These are phyloP conservation scores for Polyplosphaeria fusca DNA, from an alignment of 495 filamentous ascomycete genomes.

Conservation along the genomic window DNA sequence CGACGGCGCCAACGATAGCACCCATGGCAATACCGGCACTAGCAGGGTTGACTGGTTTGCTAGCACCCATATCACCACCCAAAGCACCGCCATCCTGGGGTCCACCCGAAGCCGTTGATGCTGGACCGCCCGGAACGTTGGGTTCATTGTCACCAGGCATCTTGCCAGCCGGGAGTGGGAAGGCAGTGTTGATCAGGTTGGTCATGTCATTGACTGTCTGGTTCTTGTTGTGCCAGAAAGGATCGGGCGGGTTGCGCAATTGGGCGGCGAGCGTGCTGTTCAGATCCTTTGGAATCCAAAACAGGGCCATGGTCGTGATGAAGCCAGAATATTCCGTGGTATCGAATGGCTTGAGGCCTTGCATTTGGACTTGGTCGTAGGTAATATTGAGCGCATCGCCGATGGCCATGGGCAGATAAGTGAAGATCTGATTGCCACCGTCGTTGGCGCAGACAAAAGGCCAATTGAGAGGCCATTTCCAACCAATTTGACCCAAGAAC, in stretches of 20 bases:
- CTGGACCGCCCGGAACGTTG: conserved; percentile 36
- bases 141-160: conserved; percentile 42
- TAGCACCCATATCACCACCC: conserved; percentile 48
- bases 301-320: conserved; percentile 76
- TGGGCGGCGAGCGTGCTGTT: conserved; percentile 60
- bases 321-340: conserved; percentile 67
- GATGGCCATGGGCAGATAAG: conserved; percentile 71
- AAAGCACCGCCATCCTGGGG: conserved; percentile 46
- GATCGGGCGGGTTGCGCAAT: conserved; percentile 63
- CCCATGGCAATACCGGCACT: conserved; percentile 82
- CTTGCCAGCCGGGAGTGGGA: conserved; percentile 68
- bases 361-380: conserved; percentile 57
- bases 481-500: conserved; percentile 77
- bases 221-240: conserved; percentile 68
- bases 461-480: conserved; percentile 76
- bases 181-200: conserved; percentile 74
- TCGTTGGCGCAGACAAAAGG: conserved; percentile 69
- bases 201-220: conserved; percentile 64
- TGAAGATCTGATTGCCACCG: conserved; percentile 83
- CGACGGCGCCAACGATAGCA: conserved; percentile 73
- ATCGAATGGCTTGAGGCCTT: conserved; percentile 73
- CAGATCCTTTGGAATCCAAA: conserved; percentile 66
- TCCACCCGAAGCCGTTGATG: conserved; percentile 19
- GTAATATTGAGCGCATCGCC: conserved; percentile 59
- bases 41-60: conserved; percentile 61